Base-by-base conservation (phyloP, 2,329 filamentous ascomycete genomes). In the Colletotrichum chrysophilum region DNA sequence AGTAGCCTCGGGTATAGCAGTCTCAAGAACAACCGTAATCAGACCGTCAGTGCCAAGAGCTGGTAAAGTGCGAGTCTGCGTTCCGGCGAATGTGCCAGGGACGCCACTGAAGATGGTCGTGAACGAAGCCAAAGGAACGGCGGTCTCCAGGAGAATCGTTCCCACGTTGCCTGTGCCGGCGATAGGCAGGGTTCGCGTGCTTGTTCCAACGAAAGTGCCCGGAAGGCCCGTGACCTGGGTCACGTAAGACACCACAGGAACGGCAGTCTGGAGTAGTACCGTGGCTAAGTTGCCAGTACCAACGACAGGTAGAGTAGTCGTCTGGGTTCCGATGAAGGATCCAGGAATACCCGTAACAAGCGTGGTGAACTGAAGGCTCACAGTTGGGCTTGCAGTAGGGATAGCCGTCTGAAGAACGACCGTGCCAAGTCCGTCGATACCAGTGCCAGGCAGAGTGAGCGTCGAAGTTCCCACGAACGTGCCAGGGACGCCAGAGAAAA, bases 331-430 rank as follows among this genome's bases (percentile, higher is more conserved):
- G 13, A 14, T n/a, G 5, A 74, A 74, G 16, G 32, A 43, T 10
- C 71, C 71, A 5, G 60, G 43, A 10, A 74, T 36, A 18, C 71
- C 71, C 4, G 43, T 64, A 12, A 66, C 26, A 2, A 71, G 18
- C 3, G 71, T 74, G 1, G 71, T 74, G 7, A 16, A 58, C 7
- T 28, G 55, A 13, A 28, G 21, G 24, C 55, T 58, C 14, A 21
- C 12, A 26, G 61, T 62, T 14, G 55, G 24, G 21, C 68, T 48
- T 9, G 36, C 18, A 10, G 48, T 75, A 10, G 72, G 30, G 14
- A 75, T 66, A 7, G 68, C 68, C 30, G 72, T 75, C 28, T 75
- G 68, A 2, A 75, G 55, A 4, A 75, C 34, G 13, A 75, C 72
- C 5, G 72, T 75, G 10, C 66, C 72, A 18, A 71, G 21, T 9